These are phyloP conservation scores for Oryza brachyantha DNA, from an alignment of 176 grass and related monocot genomes.

Conservation along the genomic window DNA sequence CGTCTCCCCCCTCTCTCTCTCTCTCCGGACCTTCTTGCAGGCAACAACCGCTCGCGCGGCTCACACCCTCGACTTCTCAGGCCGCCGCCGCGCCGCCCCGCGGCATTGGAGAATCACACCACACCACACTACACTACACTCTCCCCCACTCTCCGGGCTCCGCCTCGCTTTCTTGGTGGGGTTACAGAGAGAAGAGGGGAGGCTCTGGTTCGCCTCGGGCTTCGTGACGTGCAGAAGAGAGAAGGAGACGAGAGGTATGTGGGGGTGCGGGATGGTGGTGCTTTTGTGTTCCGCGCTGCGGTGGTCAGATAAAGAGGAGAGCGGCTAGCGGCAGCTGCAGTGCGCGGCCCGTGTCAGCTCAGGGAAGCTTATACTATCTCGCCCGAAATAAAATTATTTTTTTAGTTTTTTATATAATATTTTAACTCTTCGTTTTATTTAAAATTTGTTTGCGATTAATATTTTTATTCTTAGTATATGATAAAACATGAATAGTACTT, in stretches of 20 bases:
- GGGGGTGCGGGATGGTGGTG: conserved; percentile 7
- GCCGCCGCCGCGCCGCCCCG: background rate
- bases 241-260: background rate
- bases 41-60: background rate
- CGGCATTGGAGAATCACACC: conserved; percentile 14
- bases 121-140: too few relatives aligned
- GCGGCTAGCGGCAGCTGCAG: background rate
- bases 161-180: conserved; percentile 37
- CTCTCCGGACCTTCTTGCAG: background rate
- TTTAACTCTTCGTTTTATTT: too few relatives aligned
- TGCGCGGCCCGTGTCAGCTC: conserved; percentile 21
- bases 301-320: conserved; percentile 43
- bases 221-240: conserved; percentile 36
- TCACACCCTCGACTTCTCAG: conserved; percentile 25
- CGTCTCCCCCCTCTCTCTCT: too few relatives aligned
- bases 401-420: too few relatives aligned
- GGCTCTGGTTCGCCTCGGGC: conserved; percentile 13
- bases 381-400: too few relatives aligned
- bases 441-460: too few relatives aligned
- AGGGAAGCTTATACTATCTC: too few relatives aligned
- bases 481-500: too few relatives aligned
- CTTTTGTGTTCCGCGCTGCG: conserved; percentile 52
- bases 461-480: too few relatives aligned
- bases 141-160: background rate
- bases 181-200: background rate